These are phyloP conservation scores for Kwoniella mangroviensis DNA, from an alignment of 768 basidiomycete genomes.

Conservation along the genomic window DNA sequence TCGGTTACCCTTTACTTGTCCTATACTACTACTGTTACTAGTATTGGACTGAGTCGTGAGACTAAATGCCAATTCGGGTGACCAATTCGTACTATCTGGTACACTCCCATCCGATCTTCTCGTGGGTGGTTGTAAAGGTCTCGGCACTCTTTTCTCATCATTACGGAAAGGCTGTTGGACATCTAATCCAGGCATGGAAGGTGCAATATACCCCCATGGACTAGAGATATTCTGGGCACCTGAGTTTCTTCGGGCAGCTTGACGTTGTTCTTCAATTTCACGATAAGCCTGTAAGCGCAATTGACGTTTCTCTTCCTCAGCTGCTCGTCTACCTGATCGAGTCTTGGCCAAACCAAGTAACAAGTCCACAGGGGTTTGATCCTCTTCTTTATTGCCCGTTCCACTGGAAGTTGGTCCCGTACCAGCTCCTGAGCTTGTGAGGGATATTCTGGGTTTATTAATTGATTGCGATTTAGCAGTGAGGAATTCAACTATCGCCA, in stretches of 20 bases:
- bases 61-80: slow-evolving; percentile 25
- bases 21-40: not conserved
- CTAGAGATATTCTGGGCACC: slow-evolving; percentile 18
- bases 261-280: slow-evolving; percentile 43
- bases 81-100: slow-evolving; percentile 28
- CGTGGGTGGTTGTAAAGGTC: slow-evolving; percentile 48
- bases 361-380: slow-evolving; percentile 51
- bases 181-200: slow-evolving; percentile 55
- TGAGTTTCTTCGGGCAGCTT: slow-evolving; percentile 18
- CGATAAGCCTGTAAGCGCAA: slow-evolving; percentile 42
- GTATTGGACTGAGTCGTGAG: not conserved
- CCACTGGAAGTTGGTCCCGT: not conserved
- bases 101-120: slow-evolving; percentile 22
- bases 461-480: slow-evolving; percentile 49
- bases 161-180: slow-evolving; percentile 55
- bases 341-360: slow-evolving; percentile 51
- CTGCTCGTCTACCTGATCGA: slow-evolving; percentile 48
- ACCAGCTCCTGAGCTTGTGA: slow-evolving; percentile 6
- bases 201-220: slow-evolving; percentile 56
- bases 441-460: slow-evolving; percentile 7
- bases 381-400: slow-evolving; percentile 21
- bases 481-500: slow-evolving; percentile 59
- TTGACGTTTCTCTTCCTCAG: slow-evolving; percentile 50
- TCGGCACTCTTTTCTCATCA: slow-evolving; percentile 31
- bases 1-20: not conserved